Evolutionary conservation across 23 red algal genomes (phyloP), one percentile per base, ranked within the genome.

Genomic region (Gracilaria gracilis): DNA sequence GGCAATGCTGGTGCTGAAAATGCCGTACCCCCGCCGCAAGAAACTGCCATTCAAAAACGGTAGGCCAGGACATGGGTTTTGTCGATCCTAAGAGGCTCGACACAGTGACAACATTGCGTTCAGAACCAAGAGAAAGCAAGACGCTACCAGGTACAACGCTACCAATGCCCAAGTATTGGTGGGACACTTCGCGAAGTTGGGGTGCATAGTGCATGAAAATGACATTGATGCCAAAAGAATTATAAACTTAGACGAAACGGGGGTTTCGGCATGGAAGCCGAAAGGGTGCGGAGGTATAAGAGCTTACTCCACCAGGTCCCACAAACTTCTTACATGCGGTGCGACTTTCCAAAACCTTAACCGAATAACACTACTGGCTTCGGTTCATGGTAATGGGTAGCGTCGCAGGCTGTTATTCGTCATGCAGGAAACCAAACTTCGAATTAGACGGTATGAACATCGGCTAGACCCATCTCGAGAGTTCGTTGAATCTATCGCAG

Each of bases 161-260:
- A 64, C 59, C n/a, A 64, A 64, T 31, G 59, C 21, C 8, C 5
- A 6, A n/a, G 5, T 20, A 4, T 31, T 64, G 28, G 59, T 31
- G n/a, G 28, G 4, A 6, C 59, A 64, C 21, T 64, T 64, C 59
- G 21, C 28, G n/a, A 64, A 64, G 28, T 6, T 64, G 4, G 28
- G 21, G n/a, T 7, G 7, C 28, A 27, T 64, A 11, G 4, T 6
- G 8, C 21, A n/a, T 4, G 17, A 6, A 11, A 6, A 64, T 6
- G 21, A 64, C 59, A 64, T 64, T 64, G 59, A 64, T 64, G 59
- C 59, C 21, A 64, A n/a, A n/a, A n/a, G n/a, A n/a, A n/a, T n/a
- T n/a, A n/a, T n/a, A n/a, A n/a, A n/a, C n/a, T n/a, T n/a, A 8
- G 59, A 64, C 17, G 59, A 64, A 20, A 64, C 59, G 8, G 59